Conservation (phyloP, 345 rosid genomes). For the Nasturtium officinale region DNA sequence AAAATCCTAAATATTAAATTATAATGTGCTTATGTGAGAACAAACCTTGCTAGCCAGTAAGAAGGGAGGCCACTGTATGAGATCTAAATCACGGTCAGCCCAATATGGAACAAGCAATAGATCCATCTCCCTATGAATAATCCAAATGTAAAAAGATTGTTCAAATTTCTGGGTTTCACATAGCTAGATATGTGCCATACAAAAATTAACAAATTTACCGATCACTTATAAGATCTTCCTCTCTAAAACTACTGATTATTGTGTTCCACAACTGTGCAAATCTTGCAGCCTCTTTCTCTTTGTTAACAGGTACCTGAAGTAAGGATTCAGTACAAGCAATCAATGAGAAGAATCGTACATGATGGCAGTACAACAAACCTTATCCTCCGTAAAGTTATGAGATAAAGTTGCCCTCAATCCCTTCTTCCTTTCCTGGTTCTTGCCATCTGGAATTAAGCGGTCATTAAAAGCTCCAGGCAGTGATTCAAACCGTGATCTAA, state of each 20-base stretch:
- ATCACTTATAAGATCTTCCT: constrained; percentile 90
- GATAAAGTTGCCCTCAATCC: constrained; percentile 72
- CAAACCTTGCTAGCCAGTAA: constrained; percentile 96
- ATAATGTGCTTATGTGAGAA: constrained; percentile 9
- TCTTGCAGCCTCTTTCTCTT: constrained; percentile 83
- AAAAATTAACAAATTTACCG: constrained; percentile 49
- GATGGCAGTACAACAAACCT: constrained; percentile 22
- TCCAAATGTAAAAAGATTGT: constrained; percentile 14
- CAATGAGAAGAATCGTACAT: constrained; percentile 16
- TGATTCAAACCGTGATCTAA: constrained; percentile 88
- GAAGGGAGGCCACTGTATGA: constrained; percentile 98
- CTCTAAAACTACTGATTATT: constrained; percentile 91
- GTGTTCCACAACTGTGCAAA: constrained; percentile 99
- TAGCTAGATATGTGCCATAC: constrained; percentile 23
- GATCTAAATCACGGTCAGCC: constrained; percentile 92
- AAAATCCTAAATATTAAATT: constrained; percentile 15
- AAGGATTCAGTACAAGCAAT: constrained; percentile 13
- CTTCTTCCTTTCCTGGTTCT: constrained; percentile 63
- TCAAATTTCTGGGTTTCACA: background rate
- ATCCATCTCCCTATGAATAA: constrained; percentile 83
- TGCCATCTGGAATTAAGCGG: constrained; percentile 75
- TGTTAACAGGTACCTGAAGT: constrained; percentile 59
- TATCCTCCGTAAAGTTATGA: constrained; percentile 60
- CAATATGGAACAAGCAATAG: constrained; percentile 98
- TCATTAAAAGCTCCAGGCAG: constrained; percentile 91